A percentile compares a stretch with the other conserved stretches of the same genome.
phyloP scores from a whole-genome alignment of 805 yeast species.

The Candida chauliodis region DNA sequence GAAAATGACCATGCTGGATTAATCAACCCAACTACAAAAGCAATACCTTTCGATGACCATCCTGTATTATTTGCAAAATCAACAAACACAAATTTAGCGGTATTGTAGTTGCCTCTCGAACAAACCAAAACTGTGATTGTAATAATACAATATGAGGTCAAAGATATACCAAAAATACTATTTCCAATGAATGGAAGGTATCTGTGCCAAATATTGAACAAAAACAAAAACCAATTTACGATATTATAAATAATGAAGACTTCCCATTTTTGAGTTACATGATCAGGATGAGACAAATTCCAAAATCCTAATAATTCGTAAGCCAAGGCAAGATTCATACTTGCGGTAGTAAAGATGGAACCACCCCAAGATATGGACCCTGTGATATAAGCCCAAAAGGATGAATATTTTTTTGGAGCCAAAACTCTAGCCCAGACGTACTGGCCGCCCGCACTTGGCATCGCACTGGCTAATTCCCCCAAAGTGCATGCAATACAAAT shows the following conservation, averaged over 20 bases:
- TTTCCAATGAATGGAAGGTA: slow-evolving; percentile 33
- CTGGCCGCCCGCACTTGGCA: slow-evolving; percentile 43
- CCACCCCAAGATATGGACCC: slow-evolving; percentile 44
- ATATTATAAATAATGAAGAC: slow-evolving; percentile 35
- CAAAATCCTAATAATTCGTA: slow-evolving; percentile 35
- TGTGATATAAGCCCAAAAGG: slow-evolving; percentile 36
- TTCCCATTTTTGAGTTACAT: slow-evolving; percentile 32
- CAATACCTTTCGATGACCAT: slow-evolving; percentile 31
- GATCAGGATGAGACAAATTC: slow-evolving; percentile 32
- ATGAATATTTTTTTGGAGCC: slow-evolving; percentile 35
- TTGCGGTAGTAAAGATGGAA: slow-evolving; percentile 37
- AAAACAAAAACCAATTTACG: slow-evolving; percentile 27
- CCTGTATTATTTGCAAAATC: slow-evolving; percentile 21
- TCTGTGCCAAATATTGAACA: slow-evolving; percentile 36
- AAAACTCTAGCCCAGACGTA: slow-evolving; percentile 40
- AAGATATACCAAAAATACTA: slow-evolving; percentile 31
- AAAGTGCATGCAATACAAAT: slow-evolving; percentile 36
- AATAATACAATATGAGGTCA: slow-evolving; percentile 32
- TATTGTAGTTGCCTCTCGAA: slow-evolving; percentile 30
- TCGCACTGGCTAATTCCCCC: slow-evolving; percentile 37
- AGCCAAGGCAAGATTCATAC: slow-evolving; percentile 36
- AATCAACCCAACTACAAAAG: slow-evolving; percentile 36
- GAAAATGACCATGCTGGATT: slow-evolving; percentile 38
- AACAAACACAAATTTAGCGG: slow-evolving; percentile 22
- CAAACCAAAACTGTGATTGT: slow-evolving; percentile 37